A percentile compares a stretch with the other conserved stretches of the same genome.
Evolutionary conservation across 768 basidiomycete species (phyloP).

Genomic region (Sarcodon aspratus): DNA sequence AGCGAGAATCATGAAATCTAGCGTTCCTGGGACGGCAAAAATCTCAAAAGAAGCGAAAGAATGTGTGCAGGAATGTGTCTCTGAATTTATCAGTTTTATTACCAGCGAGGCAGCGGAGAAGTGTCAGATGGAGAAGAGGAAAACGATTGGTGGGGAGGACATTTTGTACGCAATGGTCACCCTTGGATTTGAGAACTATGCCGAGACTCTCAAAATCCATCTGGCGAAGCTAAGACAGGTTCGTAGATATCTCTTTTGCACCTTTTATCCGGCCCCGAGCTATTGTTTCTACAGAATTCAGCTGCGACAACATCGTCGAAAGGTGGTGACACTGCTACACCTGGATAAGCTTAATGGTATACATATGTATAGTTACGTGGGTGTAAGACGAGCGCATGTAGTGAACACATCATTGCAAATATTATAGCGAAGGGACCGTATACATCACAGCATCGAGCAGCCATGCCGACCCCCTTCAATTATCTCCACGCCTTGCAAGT

Average conservation of each 20-base stretch:
- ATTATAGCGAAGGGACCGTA: too few relatives aligned
- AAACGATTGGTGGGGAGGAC: slow-evolving; percentile 97
- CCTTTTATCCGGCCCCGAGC: not conserved
- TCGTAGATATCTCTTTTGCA: slow-evolving; percentile 3
- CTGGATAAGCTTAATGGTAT: too few relatives aligned
- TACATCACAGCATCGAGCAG: not conserved
- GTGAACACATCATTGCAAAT: too few relatives aligned
- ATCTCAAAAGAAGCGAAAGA: slow-evolving; percentile 98
- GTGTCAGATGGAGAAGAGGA: slow-evolving; percentile 89
- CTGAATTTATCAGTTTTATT: slow-evolving; percentile 97
- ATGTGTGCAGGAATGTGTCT: slow-evolving; percentile 96
- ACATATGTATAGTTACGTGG: too few relatives aligned
- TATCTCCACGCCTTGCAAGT: slow-evolving; percentile 24
- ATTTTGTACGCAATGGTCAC: slow-evolving; percentile 90
- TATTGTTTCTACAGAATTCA: too few relatives aligned
- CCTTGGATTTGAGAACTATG: slow-evolving; percentile 92
- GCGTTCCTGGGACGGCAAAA: slow-evolving; percentile 84
- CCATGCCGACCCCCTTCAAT: slow-evolving; percentile 6
- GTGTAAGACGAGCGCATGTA: too few relatives aligned
- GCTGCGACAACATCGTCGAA: too few relatives aligned
- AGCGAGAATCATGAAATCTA: slow-evolving; percentile 92
- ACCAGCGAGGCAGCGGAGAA: slow-evolving; percentile 95
- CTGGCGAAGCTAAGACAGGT: slow-evolving; percentile 84
- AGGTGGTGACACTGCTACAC: too few relatives aligned
- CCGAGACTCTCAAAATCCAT: slow-evolving; percentile 86